These are phyloP conservation scores for Cyberlindnera amylophila DNA, from an alignment of 805 yeast genomes.

Conservation along the genomic window DNA sequence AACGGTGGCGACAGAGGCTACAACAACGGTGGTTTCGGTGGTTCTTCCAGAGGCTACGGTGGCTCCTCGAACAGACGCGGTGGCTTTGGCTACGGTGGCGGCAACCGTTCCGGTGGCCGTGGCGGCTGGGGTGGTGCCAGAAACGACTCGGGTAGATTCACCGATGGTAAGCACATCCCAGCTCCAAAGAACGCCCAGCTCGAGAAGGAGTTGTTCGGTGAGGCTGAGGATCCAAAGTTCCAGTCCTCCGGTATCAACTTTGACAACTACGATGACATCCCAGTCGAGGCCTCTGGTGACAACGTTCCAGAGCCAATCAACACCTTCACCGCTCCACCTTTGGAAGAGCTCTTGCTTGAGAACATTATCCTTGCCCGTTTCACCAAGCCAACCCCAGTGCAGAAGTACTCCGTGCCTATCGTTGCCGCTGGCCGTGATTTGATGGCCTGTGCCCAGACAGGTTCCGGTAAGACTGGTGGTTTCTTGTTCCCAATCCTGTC, in stretches of 20 bases:
- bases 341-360: slow-evolving; percentile 79
- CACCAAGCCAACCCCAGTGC: slow-evolving; percentile 95
- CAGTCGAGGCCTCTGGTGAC: slow-evolving; percentile 96
- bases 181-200: slow-evolving; percentile 64
- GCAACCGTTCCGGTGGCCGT: slow-evolving; percentile 31
- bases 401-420: slow-evolving; percentile 89
- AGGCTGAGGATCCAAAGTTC: slow-evolving; percentile 52
- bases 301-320: slow-evolving; percentile 91
- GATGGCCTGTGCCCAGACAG: slow-evolving; percentile 98
- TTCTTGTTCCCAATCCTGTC: slow-evolving; percentile 96
- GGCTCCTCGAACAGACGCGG: too few relatives aligned
- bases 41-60: slow-evolving; percentile 31
- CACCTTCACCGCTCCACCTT: slow-evolving; percentile 86
- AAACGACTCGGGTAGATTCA: slow-evolving; percentile 71
- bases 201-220: slow-evolving; percentile 87
- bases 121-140: slow-evolving; percentile 32
- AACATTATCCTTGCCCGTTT: slow-evolving; percentile 87
- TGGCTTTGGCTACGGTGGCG: slow-evolving; percentile 30
- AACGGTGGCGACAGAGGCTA: slow-evolving; percentile 17
- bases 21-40: slow-evolving; percentile 22
- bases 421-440: slow-evolving; percentile 86
- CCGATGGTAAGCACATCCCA: slow-evolving; percentile 83
- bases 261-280: slow-evolving; percentile 97
- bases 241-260: slow-evolving; percentile 97
- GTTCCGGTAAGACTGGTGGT: slow-evolving; percentile 99